Conservation (phyloP, 139 green algal genomes). For the Spirogloea muscicola region DNA sequence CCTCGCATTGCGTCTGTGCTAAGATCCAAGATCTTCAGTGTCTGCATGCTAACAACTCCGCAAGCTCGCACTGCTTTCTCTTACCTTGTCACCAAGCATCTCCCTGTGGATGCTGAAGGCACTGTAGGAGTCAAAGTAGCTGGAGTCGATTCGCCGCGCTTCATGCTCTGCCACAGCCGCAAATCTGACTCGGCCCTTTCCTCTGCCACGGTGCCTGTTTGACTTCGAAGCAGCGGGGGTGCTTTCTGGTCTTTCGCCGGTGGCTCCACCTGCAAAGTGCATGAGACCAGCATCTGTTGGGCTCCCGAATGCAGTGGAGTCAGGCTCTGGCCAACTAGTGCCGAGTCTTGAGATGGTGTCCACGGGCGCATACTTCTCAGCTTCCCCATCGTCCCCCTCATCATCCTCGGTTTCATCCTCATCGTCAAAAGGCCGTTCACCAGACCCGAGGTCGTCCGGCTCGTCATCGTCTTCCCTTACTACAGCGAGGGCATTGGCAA, state of each 20-base stretch:
- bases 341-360: no score
- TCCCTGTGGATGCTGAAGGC: constrained; percentile 86
- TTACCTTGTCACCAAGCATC: constrained; percentile 87
- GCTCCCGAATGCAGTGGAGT: no score
- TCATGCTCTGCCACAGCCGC: constrained; percentile 20
- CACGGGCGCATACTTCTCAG: not conserved
- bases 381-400: no score
- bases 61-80: no score
- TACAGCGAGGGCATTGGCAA: not conserved
- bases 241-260: not conserved
- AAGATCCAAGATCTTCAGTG: no score
- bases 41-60: no score
- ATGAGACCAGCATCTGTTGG: no score
- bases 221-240: constrained; percentile 1
- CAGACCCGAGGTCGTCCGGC: not conserved
- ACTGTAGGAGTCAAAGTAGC: constrained; percentile 61
- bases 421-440: no score
- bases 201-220: constrained; percentile 10
- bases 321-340: no score
- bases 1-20: no score
- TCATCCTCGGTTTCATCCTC: no score
- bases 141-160: constrained; percentile 7
- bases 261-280: no score
- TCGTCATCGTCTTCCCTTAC: constrained; percentile 12
- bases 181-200: constrained; percentile 46